These are phyloP conservation scores for Thermothielavioides terrestris DNA, from an alignment of 495 filamentous ascomycete species.

Conservation along the genomic window DNA sequence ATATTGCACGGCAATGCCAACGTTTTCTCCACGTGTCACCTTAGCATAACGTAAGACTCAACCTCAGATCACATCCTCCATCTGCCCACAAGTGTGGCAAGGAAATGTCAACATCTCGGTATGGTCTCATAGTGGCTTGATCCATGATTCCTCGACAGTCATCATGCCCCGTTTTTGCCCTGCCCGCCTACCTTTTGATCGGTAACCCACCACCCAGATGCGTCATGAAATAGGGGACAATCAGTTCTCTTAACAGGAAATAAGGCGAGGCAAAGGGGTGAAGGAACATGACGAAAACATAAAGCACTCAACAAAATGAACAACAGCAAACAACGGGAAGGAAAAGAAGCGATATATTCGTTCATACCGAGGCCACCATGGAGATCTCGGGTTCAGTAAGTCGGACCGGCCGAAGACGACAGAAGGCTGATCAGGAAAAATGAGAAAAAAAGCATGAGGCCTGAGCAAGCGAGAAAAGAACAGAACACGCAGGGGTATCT, in stretches of 20 bases:
- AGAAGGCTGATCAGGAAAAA: neutral
- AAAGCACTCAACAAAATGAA: too few species aligned
- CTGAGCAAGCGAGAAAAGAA: neutral
- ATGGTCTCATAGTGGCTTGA: too few species aligned
- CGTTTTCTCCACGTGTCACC: neutral
- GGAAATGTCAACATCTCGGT: neutral
- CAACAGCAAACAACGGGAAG: too few species aligned
- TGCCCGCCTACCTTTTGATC: neutral
- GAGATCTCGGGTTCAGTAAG: too few species aligned
- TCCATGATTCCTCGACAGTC: neutral
- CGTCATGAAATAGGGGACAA: too few species aligned
- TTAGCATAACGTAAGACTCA: neutral
- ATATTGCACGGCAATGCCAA: too few species aligned
- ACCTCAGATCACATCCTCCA: neutral
- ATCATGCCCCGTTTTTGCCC: neutral
- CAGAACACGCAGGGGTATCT: constrained; percentile 8
- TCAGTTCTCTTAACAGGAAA: too few species aligned
- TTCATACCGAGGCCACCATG: too few species aligned
- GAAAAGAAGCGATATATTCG: too few species aligned
- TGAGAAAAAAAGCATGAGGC: neutral
- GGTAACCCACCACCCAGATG: too few species aligned
- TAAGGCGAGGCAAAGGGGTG: too few species aligned
- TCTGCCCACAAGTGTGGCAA: neutral
- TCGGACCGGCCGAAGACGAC: neutral
- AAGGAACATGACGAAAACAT: too few species aligned